Evolutionary conservation across 1,284 basidiomycete genomes (phyloP).

Genomic region (Moniliophthora roreri): DNA sequence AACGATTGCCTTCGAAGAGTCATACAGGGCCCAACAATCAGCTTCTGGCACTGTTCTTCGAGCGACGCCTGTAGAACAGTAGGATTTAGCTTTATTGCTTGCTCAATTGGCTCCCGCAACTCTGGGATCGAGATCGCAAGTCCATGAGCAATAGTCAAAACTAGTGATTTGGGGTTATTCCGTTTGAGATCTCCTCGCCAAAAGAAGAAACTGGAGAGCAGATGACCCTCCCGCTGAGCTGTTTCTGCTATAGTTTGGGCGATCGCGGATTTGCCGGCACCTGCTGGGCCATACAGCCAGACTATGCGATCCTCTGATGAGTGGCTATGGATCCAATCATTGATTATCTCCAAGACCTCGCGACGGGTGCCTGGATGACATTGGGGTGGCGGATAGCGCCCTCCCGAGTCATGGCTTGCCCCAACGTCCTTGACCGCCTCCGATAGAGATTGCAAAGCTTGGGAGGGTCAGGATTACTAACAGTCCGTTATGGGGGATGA

Average conservation of each 20-base stretch:
- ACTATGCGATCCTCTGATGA: constrained; percentile 4
- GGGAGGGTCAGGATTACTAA: no score
- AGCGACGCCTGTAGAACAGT: neutral
- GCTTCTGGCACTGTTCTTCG: constrained; percentile 4
- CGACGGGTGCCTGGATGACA: constrained; percentile 17
- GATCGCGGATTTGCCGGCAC: constrained; percentile 20
- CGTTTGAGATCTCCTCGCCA: constrained; percentile 4
- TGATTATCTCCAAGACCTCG: constrained; percentile 11
- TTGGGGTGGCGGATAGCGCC: neutral
- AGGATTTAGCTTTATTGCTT: neutral
- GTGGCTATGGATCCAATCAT: constrained; percentile 9
- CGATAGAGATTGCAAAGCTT: no score
- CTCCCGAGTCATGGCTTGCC: neutral
- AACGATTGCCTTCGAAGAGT: neutral
- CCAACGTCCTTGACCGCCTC: neutral
- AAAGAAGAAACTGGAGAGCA: constrained; percentile 20
- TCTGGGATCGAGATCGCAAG: neutral
- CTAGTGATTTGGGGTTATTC: neutral
- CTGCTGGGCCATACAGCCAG: constrained; percentile 19
- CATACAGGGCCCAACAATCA: neutral
- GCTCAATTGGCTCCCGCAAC: neutral
- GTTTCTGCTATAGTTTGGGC: constrained; percentile 18
- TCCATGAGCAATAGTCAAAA: constrained; percentile 5
- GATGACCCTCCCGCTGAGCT: neutral
- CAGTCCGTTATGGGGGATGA: no score